Evolutionary conservation across 192 early-diverging fungal genomes (phyloP), one percentile per base, ranked within the genome.

Genomic region (Chytriomyces sp.): DNA sequence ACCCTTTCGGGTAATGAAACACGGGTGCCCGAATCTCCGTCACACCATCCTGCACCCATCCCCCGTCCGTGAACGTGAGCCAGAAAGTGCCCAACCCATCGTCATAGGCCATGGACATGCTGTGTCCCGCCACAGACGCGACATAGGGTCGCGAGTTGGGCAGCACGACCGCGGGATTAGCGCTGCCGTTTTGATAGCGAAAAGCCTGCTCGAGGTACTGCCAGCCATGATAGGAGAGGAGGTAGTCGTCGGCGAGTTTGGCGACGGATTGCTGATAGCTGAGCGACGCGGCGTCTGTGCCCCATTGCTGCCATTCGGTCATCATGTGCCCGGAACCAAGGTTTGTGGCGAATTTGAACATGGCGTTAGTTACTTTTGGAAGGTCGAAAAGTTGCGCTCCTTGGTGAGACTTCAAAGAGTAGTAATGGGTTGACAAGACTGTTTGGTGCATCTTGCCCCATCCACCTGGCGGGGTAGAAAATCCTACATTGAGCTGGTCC

Each of bases 301-400:
- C 32, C 14, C 60, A 31, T 38, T 38, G 32, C 60, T 62, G 33
- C 14, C 32, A 62, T 26, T 62, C 60, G 31, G 60, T 62, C 60
- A 62, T 7, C 60, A 62, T 62, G 60, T 38, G 33, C 6, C 60
- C 60, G 36, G 8, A 62, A 30, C 60, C 60, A 7, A 62, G 36
- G 8, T 38, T 6, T 38, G 5, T 30, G 33, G 39, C 39, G 26
- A 38, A 31, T 10, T n/a, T 7, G 31, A 14, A 10, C 8, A 31
- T 8, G 17, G 32, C 60, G 31, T 38, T 36, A 30, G 39, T 19
- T 7, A 38, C 19, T 10, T 5, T 38, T 31, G 32, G 32, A 5
- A 62, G 36, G 31, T 37, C 36, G 36, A 36, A 37, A 37, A 62
- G 60, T 10, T 62, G 8, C 19, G 60, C 33, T 10, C 25, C 6